Evolutionary conservation across 2,329 filamentous ascomycete species (phyloP).

Genomic region (Botrytis elliptica): DNA sequence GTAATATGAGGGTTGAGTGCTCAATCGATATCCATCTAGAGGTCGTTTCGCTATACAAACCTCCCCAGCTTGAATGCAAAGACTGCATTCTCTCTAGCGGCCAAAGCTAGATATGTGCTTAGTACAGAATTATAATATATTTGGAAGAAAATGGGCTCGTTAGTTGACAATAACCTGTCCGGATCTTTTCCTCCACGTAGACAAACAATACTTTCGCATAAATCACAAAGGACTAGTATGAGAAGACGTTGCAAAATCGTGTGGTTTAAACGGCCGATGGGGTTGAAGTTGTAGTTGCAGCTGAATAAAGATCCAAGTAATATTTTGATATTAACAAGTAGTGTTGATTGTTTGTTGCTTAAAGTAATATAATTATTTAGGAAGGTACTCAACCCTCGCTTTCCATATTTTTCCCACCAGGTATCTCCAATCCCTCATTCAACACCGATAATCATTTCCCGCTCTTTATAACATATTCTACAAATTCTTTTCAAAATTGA

Average conservation of each 20-base stretch:
- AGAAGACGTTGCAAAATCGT: neutral
- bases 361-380: neutral
- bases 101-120: too few relatives aligned
- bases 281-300: neutral
- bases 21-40: too few relatives aligned
- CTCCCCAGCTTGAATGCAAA: neutral
- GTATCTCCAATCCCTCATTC: neutral
- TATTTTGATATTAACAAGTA: neutral
- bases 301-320: neutral
- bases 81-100: neutral
- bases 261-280: neutral
- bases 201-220: neutral
- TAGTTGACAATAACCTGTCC: neutral
- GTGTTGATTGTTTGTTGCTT: neutral
- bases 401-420: neutral
- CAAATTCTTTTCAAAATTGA: neutral
- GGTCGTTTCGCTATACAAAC: too few relatives aligned
- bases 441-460: neutral
- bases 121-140: too few relatives aligned
- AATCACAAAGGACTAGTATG: neutral
- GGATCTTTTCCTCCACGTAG: neutral
- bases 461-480: neutral
- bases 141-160: neutral
- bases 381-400: neutral
- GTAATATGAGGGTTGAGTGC: too few relatives aligned